A percentile compares a stretch with the other conserved stretches of the same genome.
These are phyloP conservation scores for Jasminum sambac DNA, from an alignment of 257 asterid genomes.

Conservation along the genomic window DNA sequence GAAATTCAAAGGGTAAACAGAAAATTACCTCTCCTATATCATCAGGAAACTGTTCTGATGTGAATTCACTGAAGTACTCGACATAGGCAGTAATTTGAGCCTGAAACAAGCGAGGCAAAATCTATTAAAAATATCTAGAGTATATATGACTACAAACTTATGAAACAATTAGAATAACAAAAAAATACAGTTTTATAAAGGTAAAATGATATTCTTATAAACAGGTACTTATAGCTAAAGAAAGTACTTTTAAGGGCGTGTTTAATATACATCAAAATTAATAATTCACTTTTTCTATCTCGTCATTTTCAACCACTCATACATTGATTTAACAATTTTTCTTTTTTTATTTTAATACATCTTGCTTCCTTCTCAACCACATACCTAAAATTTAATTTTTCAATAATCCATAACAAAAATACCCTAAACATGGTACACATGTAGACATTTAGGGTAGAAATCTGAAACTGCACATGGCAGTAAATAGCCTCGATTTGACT, in stretches of 20 bases:
- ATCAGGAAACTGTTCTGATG: conserved; percentile 95
- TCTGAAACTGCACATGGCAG: not conserved
- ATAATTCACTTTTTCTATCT: too few relatives aligned
- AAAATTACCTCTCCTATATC: conserved; percentile 86
- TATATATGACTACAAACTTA: not conserved
- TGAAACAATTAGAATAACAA: not conserved
- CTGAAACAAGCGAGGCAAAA: conserved; percentile 33
- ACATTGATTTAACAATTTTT: too few relatives aligned
- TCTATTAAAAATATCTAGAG: conserved; percentile 2
- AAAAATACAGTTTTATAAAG: not conserved
- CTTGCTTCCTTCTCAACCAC: too few relatives aligned
- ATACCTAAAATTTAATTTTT: too few relatives aligned
- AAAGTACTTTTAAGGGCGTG: not conserved
- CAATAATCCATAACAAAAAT: too few relatives aligned
- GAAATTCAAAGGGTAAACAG: conserved; percentile 18
- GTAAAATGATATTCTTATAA: not conserved
- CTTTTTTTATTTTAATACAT: too few relatives aligned
- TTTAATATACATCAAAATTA: too few relatives aligned
- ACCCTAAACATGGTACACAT: not conserved
- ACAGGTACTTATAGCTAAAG: not conserved
- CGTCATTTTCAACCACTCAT: too few relatives aligned
- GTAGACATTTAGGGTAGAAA: not conserved
- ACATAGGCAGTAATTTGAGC: conserved; percentile 92
- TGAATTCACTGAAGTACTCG: conserved; percentile 92
- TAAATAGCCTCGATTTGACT: not conserved